Base-by-base conservation (phyloP, 163 green algal species). In the Scenedesmus sp. region DNA sequence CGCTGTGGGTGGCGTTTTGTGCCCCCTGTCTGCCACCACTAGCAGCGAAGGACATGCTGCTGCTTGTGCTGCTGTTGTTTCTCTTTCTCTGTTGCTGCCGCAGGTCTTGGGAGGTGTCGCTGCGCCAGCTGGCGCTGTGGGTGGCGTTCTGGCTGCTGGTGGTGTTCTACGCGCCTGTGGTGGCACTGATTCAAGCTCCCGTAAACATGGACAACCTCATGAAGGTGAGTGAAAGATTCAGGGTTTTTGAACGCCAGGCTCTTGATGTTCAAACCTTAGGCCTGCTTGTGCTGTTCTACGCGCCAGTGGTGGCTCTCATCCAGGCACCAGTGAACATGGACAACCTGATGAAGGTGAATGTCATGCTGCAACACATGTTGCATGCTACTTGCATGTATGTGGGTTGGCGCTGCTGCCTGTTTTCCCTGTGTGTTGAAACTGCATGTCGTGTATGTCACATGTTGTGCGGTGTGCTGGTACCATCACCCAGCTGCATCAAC, bases 151-250 rank as follows among this genome's bases (percentile, higher is more conserved):
- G 96, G 83, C 90, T 90, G 64, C 93, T 98, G 88, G 94, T 95
- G 79, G 88, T 96, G 60, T 96, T 98, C 86, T 97, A 96, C 93
- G 93, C 96, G 86, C 95, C 95, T 62, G 92, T 94, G 7, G 93
- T 96, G 4, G 83, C 89, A 4, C 91, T 93, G 2, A 93, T 97
- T 34, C 95, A 98, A 92, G 94, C 93, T 4, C 88, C 97, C 15
- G 93, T 96, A 34, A 93, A 97, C 55, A 87, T 97, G 59, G 89
- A 95, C 88, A 94, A 94, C 82, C 91, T 96, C 7, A 66, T 88
- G 16, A 93, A 93, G 34, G 82, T 91, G 16, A 86, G 89, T 55
- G 23, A 54, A 54, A 70, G 2, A 70, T 70, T 13, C 2, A 4
- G 62, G 34, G 34, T 46, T 54, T 54, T 13, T 54, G n/a, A 52